Evolutionary conservation across 2,329 filamentous ascomycete genomes (phyloP), one percentile per base, ranked within the genome.

Genomic region (Fusarium irregulare): DNA sequence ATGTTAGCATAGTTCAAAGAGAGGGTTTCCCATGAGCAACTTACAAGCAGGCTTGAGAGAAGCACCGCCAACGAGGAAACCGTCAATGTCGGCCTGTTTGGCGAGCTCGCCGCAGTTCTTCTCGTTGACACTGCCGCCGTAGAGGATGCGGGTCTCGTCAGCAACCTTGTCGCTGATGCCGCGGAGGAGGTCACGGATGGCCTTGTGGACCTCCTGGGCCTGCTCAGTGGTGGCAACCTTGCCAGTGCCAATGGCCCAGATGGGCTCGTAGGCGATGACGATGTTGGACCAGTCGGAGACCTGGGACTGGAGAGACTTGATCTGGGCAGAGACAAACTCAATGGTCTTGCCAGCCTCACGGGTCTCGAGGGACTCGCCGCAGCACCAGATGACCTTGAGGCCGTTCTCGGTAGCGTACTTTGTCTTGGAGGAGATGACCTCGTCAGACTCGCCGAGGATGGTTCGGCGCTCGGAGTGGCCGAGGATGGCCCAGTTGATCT

Each of bases 181-280:
- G 78, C 90, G 89, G 79, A 99, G 87, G 93, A 94, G 98, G 78
- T 89, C 85, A 76, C 96, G 92, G 83, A 99, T 97, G 73, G 92
- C 93, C 77, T 91, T 93, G 86, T 97, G 94, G 65, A 96, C 93
- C 82, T 97, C 93, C 86, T 97, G 94, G 62, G 94, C 94, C 87
- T 97, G 94, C 84, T 93, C 87, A 65, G 90, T 94, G 70, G 91
- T 92, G 75, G 93, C 93, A 73, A 97, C 93, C 86, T 96, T 97
- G 82, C 96, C 96, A 73, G 96, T 98, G 76, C 95, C 95, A 75
- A 90, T 92, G 80, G 89, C 94, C 95, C 96, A 99, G 87, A 99
- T 97, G 78, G 96, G 96, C 89, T 99, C 96, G 84, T 99, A 99
- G 78, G 96, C 96, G 78, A 99, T 88, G 80, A 99, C 96, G 72